These are phyloP conservation scores for Cicer judaicum DNA, from an alignment of 306 rosid species.

Conservation along the genomic window DNA sequence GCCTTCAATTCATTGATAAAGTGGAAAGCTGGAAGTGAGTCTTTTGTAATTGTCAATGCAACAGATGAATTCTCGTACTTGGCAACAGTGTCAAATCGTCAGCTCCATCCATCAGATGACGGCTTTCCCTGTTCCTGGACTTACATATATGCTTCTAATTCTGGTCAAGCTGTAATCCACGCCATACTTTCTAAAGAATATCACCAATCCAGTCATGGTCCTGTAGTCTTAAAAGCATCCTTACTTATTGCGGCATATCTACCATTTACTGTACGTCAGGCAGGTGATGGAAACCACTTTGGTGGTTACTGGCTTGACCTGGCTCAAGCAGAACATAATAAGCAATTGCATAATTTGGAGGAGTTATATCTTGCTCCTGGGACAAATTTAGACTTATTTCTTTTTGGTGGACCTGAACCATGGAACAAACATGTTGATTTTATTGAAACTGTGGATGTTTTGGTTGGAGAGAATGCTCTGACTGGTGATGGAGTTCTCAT, in stretches of 20 bases:
- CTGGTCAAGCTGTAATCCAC: slow-evolving; percentile 77
- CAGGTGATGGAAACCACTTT: slow-evolving; percentile 80
- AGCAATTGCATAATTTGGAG: slow-evolving; percentile 56
- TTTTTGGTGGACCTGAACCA: slow-evolving; percentile 84
- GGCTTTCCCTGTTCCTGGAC: slow-evolving; percentile 84
- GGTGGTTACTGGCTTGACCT: slow-evolving; percentile 89
- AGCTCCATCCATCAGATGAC: slow-evolving; percentile 51
- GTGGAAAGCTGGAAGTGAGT: slow-evolving; percentile 86
- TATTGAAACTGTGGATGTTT: slow-evolving; percentile 55
- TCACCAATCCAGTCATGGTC: slow-evolving; percentile 59
- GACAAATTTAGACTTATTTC: slow-evolving; percentile 65
- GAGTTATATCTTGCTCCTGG: slow-evolving; percentile 83
- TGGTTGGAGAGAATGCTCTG: slow-evolving; percentile 54
- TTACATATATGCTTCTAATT: slow-evolving; percentile 69
- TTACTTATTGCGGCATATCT: slow-evolving; percentile 69
- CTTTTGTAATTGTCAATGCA: slow-evolving; percentile 71
- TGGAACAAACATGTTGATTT: slow-evolving; percentile 68
- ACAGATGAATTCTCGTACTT: slow-evolving; percentile 57
- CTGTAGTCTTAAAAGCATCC: slow-evolving; percentile 77
- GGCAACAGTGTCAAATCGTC: slow-evolving; percentile 52
- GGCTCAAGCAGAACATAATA: slow-evolving; percentile 62
- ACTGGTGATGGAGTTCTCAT: slow-evolving; percentile 60
- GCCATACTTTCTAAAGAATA: slow-evolving; percentile 74
- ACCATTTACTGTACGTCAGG: slow-evolving; percentile 72
- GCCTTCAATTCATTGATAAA: slow-evolving; percentile 74